Conservation (phyloP, 129 eudicot species). For the Chrysanthemum seticuspe region DNA sequence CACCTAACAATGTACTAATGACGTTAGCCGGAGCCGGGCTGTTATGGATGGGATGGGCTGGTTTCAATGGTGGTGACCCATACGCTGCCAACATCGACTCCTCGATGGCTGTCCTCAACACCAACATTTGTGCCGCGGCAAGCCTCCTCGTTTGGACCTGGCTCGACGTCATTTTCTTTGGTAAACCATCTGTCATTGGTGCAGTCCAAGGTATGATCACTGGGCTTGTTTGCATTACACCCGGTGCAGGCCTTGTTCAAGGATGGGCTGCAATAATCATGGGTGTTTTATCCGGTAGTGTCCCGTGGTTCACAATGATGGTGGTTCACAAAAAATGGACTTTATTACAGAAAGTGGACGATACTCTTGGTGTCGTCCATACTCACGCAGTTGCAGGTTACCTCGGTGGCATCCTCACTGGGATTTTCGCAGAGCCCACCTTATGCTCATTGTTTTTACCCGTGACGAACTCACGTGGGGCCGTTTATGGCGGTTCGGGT, state of each 20-base stretch:
- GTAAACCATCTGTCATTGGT: constrained; percentile 76
- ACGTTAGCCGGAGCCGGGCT: constrained; percentile 73
- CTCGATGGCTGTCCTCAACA: constrained; percentile 74
- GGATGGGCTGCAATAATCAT: constrained; percentile 76
- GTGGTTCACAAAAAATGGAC: constrained; percentile 51
- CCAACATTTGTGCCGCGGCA: constrained; percentile 75
- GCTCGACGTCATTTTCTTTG: constrained; percentile 69
- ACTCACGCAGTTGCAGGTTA: constrained; percentile 71
- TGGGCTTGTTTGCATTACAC: constrained; percentile 78
- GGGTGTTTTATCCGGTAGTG: constrained; percentile 63
- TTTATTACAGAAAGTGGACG: constrained; percentile 55
- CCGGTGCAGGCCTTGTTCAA: constrained; percentile 73
- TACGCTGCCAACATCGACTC: constrained; percentile 71
- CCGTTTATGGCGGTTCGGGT: constrained; percentile 53
- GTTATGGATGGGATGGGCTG: constrained; percentile 86
- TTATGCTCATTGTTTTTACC: constrained; percentile 52
- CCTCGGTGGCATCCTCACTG: constrained; percentile 72
- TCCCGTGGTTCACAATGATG: constrained; percentile 90
- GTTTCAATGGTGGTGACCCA: constrained; percentile 80
- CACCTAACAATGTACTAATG: constrained; percentile 63
- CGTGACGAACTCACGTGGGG: constrained; percentile 53
- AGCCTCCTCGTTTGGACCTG: constrained; percentile 80
- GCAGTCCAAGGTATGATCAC: constrained; percentile 87
- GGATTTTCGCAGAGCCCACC: constrained; percentile 60
- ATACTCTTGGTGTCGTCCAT: constrained; percentile 73